These are phyloP conservation scores for Suillus placidus DNA, from an alignment of 768 basidiomycete species.

Conservation along the genomic window DNA sequence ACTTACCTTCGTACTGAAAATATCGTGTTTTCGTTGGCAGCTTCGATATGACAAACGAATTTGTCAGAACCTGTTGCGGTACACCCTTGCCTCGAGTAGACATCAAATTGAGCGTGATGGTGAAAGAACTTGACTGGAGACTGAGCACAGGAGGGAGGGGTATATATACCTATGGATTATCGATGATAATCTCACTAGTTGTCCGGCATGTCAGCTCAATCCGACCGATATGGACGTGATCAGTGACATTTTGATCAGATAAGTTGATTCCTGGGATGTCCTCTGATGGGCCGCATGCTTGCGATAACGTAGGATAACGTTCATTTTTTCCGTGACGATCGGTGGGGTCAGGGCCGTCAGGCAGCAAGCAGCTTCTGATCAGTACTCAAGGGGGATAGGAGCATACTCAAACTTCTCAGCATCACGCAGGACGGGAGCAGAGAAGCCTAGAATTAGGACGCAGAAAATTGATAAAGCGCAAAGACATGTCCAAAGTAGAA, in stretches of 20 bases:
- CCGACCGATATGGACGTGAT: conserved; percentile 5
- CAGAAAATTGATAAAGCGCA: conserved; percentile 13
- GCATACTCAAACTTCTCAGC: background rate
- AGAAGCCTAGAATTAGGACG: conserved; percentile 9
- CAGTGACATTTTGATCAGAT: background rate
- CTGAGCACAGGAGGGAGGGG: background rate
- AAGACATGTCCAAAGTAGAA: conserved; percentile 16
- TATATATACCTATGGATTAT: conserved; percentile 4
- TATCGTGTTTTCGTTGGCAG: conserved; percentile 29
- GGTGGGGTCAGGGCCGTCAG: conserved; percentile 2
- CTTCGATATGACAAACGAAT: conserved; percentile 34
- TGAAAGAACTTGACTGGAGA: background rate
- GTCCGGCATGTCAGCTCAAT: background rate
- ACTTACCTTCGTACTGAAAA: conserved; percentile 37
- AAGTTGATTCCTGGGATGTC: background rate
- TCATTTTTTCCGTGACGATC: background rate
- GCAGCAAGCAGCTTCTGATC: background rate
- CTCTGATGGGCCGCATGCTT: background rate
- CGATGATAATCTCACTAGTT: background rate
- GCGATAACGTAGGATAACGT: conserved; percentile 1
- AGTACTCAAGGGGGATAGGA: background rate
- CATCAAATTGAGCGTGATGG: background rate
- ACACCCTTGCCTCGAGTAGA: background rate
- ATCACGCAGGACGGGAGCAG: background rate
- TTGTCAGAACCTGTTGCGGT: conserved; percentile 32